Conservation (phyloP, 192 early-diverging fungal species). For the Coemansia sp. region DNA sequence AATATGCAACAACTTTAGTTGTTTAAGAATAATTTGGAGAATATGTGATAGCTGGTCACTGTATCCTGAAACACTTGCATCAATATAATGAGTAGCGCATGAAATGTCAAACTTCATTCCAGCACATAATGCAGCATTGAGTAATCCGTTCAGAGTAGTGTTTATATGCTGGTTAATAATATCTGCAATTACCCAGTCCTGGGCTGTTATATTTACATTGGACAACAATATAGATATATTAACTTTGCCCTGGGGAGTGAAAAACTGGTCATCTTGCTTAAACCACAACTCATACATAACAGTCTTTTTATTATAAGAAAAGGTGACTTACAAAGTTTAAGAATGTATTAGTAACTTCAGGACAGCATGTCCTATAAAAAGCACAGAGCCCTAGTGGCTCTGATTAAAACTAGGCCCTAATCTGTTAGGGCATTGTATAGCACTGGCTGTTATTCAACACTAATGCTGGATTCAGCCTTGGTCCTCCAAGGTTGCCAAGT, state of each 20-base stretch:
- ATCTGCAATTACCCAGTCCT: neutral
- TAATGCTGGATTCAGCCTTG: too few species aligned
- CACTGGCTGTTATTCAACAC: too few species aligned
- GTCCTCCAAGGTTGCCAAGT: too few species aligned
- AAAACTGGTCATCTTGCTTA: conserved; percentile 87
- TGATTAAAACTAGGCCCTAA: too few species aligned
- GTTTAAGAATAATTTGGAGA: neutral
- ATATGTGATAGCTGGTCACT: neutral
- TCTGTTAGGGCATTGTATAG: too few species aligned
- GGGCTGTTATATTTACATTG: neutral
- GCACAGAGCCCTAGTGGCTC: too few species aligned
- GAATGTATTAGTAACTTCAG: too few species aligned
- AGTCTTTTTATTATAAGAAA: too few species aligned
- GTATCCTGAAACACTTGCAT: neutral
- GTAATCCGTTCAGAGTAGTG: neutral
- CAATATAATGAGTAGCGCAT: neutral
- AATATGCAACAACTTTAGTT: neutral
- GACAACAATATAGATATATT: neutral
- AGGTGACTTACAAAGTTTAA: too few species aligned
- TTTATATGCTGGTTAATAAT: neutral
- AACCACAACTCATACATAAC: conserved; percentile 71
- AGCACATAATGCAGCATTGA: neutral
- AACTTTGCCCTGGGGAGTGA: conserved; percentile 70
- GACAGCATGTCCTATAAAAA: too few species aligned
- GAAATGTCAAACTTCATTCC: neutral